These are phyloP conservation scores for Nyssa sinensis DNA, from an alignment of 148 eudicot genomes.

Conservation along the genomic window DNA sequence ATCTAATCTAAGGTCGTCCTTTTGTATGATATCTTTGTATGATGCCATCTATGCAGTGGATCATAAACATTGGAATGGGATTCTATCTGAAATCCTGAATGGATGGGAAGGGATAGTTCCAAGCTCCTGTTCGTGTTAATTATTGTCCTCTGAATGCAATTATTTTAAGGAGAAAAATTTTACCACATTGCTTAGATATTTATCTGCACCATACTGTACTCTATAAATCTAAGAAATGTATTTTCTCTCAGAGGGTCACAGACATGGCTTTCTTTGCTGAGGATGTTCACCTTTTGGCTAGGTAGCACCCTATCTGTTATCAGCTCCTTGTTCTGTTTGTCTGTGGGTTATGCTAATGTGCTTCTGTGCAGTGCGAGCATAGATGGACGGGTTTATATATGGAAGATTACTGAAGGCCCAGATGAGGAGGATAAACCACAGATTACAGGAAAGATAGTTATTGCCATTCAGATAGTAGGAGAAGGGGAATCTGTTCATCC, in stretches of 20 bases:
- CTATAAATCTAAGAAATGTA: background rate
- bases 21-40: background rate
- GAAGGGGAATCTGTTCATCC: constrained; percentile 86
- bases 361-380: constrained; percentile 73
- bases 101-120: constrained; percentile 8
- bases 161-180: no score
- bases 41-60: background rate
- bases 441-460: constrained; percentile 73
- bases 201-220: background rate
- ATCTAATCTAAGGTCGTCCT: background rate
- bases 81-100: background rate
- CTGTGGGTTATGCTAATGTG: constrained; percentile 23
- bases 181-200: background rate
- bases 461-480: constrained; percentile 77
- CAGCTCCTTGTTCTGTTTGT: no score
- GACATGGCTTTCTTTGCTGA: constrained; percentile 99
- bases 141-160: background rate
- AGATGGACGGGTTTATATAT: constrained; percentile 89
- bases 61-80: background rate
- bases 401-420: constrained; percentile 91
- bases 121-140: no score
- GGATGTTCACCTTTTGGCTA: constrained; percentile 97
- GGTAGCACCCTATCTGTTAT: constrained; percentile 45
- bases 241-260: constrained; percentile 76
- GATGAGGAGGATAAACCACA: constrained; percentile 87